phyloP scores from a whole-genome alignment of 345 rosid genomes.

The Limnanthes douglasii region DNA sequence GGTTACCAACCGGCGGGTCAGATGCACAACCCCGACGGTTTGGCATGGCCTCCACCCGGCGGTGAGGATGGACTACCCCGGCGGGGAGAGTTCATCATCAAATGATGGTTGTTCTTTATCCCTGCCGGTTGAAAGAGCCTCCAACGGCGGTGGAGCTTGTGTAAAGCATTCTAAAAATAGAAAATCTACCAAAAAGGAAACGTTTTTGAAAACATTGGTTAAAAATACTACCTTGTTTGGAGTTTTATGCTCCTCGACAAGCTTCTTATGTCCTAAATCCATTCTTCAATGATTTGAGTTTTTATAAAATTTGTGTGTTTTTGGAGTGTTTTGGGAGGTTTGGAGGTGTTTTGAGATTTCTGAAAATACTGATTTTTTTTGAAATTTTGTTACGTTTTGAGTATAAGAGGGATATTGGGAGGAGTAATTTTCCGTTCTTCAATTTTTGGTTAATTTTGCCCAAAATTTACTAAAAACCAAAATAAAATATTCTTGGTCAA shows the following conservation, averaged over 20 bases:
- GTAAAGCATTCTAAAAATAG: no score
- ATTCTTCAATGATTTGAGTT: slow-evolving; percentile 3
- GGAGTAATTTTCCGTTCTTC: neutral
- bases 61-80: no score
- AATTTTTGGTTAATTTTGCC: neutral
- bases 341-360: neutral
- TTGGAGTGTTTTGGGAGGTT: neutral
- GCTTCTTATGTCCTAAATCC: slow-evolving; percentile 1
- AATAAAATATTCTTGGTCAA: neutral
- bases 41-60: no score
- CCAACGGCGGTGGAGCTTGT: no score
- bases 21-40: no score
- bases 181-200: neutral
- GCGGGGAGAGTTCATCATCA: no score
- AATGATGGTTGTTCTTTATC: no score
- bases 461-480: no score
- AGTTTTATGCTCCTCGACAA: slow-evolving; percentile 5
- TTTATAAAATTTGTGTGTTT: neutral
- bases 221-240: slow-evolving; percentile 8
- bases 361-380: neutral
- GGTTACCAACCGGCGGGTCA: no score
- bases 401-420: neutral
- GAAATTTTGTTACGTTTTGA: neutral
- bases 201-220: slow-evolving; percentile 3
- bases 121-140: no score